phyloP scores from a whole-genome alignment of 345 rosid species.

The Nephelium lappaceum region DNA sequence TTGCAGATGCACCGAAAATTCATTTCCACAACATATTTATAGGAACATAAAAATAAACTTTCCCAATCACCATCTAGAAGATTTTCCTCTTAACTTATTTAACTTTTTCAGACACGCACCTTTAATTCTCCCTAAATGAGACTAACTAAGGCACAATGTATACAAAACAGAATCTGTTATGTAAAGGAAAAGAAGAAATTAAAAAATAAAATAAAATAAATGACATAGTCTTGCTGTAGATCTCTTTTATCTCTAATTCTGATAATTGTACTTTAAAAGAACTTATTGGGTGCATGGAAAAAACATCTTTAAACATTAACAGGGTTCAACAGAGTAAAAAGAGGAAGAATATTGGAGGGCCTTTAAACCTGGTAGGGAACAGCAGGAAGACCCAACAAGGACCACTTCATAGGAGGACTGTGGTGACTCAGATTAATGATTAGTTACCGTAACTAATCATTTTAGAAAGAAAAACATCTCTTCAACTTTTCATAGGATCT shows the following conservation, averaged over 20 bases:
- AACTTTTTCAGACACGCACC: too few species aligned
- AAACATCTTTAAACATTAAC: not conserved
- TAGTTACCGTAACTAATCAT: not conserved
- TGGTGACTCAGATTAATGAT: not conserved
- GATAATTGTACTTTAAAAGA: not conserved
- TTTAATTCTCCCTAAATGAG: too few species aligned
- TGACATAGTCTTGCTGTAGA: not conserved
- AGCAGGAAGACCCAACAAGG: not conserved
- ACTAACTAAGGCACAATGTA: too few species aligned
- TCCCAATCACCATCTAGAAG: too few species aligned
- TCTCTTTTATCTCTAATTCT: not conserved
- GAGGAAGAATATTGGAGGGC: not conserved
- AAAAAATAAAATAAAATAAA: not conserved
- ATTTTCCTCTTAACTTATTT: too few species aligned
- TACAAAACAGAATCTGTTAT: too few species aligned
- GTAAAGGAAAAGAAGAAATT: too few species aligned
- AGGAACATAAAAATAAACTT: too few species aligned
- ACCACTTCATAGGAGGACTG: not conserved
- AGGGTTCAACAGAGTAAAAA: not conserved
- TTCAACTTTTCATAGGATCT: constrained; percentile 37
- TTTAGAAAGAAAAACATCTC: not conserved
- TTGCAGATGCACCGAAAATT: too few species aligned
- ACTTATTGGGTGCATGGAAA: not conserved
- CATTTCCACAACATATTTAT: too few species aligned
- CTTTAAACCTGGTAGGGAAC: not conserved